Evolutionary conservation across 2,329 filamentous ascomycete genomes (phyloP).

Genomic region (Triangularia setosa): DNA sequence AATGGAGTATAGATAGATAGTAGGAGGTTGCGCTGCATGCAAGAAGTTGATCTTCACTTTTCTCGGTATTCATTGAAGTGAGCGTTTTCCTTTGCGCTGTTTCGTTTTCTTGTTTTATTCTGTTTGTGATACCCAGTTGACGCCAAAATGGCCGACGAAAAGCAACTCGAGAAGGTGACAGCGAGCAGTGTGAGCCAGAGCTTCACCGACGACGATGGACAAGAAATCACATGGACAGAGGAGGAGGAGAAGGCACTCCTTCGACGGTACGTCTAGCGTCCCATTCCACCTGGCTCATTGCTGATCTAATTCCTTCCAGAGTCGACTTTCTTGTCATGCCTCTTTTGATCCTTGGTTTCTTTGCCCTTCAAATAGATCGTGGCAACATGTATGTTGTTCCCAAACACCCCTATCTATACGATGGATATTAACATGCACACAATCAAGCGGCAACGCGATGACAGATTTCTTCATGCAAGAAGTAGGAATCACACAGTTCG

Average conservation of each 20-base stretch:
- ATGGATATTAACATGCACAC: constrained; percentile 30
- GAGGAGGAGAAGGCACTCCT: constrained; percentile 24
- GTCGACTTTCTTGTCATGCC: constrained; percentile 41
- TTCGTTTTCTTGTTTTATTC: background rate
- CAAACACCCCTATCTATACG: background rate
- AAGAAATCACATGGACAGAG: constrained; percentile 23
- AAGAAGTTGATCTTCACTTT: background rate
- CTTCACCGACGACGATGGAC: constrained; percentile 19
- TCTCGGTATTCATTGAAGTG: background rate
- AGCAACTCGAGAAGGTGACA: constrained; percentile 5
- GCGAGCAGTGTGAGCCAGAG: constrained; percentile 16
- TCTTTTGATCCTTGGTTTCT: constrained; percentile 40
- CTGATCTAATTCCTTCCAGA: constrained; percentile 25
- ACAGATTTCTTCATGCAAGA: constrained; percentile 49
- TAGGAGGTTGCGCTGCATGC: background rate
- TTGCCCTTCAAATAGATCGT: constrained; percentile 39
- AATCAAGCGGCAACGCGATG: constrained; percentile 41
- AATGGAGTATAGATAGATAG: background rate
- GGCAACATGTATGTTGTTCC: constrained; percentile 33
- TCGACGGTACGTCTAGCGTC: constrained; percentile 14
- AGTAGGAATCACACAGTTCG: constrained; percentile 44
- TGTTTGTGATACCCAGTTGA: background rate
- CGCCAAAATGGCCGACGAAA: constrained; percentile 14
- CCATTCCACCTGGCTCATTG: background rate
- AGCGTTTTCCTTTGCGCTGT: background rate